Base-by-base conservation (phyloP, 164 flowering plant species). In the Sextonia rubra region DNA sequence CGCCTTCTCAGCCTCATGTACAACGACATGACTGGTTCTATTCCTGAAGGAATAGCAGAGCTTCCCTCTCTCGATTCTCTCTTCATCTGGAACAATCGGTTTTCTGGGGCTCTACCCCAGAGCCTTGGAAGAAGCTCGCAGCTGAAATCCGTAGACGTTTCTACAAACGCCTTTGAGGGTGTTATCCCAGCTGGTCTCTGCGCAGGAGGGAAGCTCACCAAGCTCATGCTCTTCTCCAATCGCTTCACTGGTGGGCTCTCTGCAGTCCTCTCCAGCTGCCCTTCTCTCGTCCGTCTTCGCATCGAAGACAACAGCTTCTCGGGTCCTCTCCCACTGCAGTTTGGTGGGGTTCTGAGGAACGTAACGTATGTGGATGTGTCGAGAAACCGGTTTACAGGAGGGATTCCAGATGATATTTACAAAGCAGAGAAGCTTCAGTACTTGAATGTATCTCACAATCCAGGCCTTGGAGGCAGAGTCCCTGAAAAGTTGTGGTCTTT, bases 41-140 rank as follows among this genome's bases (percentile, higher is more conserved):
- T 93, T 48, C 97, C 99, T n/a, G 80, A 83, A 58, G 85, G 82
- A 17, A 85, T 95, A 70, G 92, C 91, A 17, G 77, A 82, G n/a
- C 93, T 95, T 69, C 96, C 96, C 4, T 47, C 79, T 11, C 83
- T 95, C 47, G 97, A 95, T 25, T 84, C 89, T 49, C 90, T 93
- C 29, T 87, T 89, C 20, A 80, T 93, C 75, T 95, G 98, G 99
- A 86, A 83, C 88, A 95, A 93, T 80, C 82, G 63, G 79, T 95
- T 95, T 79, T 58, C 87, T 56, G 99, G 99, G 12, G 70, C 84
- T 49, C 89, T 95, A 68, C 99, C 99, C 6, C 65, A 73, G 64
- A 83, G 75, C 70, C 73, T 91, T 82, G 99, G 99, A 12, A 80
- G 75, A 69, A 85, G 86, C 76, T 87, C 90, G 60, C 89, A 89